Base-by-base conservation (phyloP, 2,329 filamentous ascomycete species). In the Cytospora paraplurivora region DNA sequence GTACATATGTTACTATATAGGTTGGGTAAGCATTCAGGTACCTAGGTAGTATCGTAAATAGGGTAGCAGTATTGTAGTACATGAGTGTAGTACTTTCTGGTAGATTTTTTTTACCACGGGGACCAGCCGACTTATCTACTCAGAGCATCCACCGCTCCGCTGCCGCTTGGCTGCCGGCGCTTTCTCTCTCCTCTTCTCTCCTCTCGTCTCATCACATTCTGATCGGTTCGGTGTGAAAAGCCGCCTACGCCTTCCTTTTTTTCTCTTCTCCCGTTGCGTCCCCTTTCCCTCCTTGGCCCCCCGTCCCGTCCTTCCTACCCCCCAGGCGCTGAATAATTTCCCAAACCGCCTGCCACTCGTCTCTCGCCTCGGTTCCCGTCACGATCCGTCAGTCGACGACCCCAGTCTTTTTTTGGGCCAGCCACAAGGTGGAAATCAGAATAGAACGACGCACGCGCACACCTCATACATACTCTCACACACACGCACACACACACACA, bases 81-180 rank as follows among this genome's bases (percentile, higher is more conserved):
- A 19, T 7, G 17, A 44, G 6, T 54, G 44, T 34, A 47, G 51
- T 60, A 60, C 56, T 49, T 60, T 63, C 27, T 49, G 33, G 1
- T 56, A 47, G 56, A 63, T 63, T 63, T 63, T 59, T 59, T 58
- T 27, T 27, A 27, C 27, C 56, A 51, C 59, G 59, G 59, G 59
- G 27, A 27, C 27, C 27, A 27, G 27, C 27, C 27, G 27, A 61
- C 59, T 61, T 61, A 61, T 55, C 59, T 55, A 61, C 51, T 38
- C 51, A 37, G 59, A 61, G 59, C 59, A 61, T 61, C 59, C 59
- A 61, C 59, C 59, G 59, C 59, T 61, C 59, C 51, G 58, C 58
- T 61, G 50, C 59, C 59, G 49, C 59, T 61, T 38, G 37, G 35
- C 37, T 61, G 51, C 59, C 59, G 59, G 51, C 49, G 54, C 38